phyloP scores from a whole-genome alignment of 1,139 yeast genomes.

The Candida sp. region DNA sequence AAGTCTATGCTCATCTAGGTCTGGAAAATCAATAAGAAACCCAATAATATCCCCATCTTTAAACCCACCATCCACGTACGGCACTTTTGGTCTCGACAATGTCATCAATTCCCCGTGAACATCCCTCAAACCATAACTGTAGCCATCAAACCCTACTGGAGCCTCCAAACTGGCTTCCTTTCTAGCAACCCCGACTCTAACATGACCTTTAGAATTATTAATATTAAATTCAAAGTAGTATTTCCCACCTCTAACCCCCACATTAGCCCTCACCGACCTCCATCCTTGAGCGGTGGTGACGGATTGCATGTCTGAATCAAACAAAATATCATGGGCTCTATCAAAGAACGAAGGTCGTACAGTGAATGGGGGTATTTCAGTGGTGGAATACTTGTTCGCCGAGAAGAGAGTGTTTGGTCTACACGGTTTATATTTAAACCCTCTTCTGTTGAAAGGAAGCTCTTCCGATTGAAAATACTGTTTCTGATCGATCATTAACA shows the following conservation, averaged over 20 bases:
- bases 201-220: conserved; percentile 49
- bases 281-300: conserved; percentile 70
- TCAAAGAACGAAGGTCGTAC: conserved; percentile 73
- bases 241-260: conserved; percentile 73
- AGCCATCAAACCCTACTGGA: conserved; percentile 94
- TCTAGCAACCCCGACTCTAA: conserved; percentile 78
- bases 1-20: conserved; percentile 36
- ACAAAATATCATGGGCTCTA: conserved; percentile 56
- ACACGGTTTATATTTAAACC: conserved; percentile 81
- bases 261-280: conserved; percentile 75
- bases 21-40: conserved; percentile 69
- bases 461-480: conserved; percentile 60
- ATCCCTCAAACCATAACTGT: conserved; percentile 90
- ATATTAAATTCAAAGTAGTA: conserved; percentile 79
- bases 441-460: conserved; percentile 74
- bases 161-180: conserved; percentile 90
- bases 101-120: conserved; percentile 77
- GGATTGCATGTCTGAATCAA: conserved; percentile 38
- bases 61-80: conserved; percentile 50
- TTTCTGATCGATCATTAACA: conserved; percentile 11
- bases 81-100: conserved; percentile 60
- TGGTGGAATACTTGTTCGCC: conserved; percentile 64
- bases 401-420: conserved; percentile 63
- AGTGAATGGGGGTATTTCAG: conserved; percentile 67
- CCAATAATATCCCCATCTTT: conserved; percentile 82